These are phyloP conservation scores for Flagelloscypha sp. DNA, from an alignment of 768 basidiomycete species.

Conservation along the genomic window DNA sequence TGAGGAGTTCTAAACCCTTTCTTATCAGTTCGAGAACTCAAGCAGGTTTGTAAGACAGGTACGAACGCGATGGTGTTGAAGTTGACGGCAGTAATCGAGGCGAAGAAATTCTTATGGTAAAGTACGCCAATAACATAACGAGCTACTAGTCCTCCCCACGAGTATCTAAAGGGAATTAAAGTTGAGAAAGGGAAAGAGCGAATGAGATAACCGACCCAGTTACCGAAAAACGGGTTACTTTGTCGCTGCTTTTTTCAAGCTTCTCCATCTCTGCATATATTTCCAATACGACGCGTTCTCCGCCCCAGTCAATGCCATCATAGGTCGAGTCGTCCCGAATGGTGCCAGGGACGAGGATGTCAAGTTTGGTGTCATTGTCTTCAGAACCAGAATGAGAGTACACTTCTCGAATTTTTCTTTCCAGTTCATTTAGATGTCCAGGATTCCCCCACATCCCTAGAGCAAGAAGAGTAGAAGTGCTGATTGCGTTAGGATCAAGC, in stretches of 20 bases:
- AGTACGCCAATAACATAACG: conserved; percentile 78
- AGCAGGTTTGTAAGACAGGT: no score
- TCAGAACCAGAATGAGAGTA: no score
- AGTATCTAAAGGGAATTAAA: no score
- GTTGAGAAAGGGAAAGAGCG: no score
- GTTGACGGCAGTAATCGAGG: conserved; percentile 60
- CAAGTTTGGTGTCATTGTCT: conserved; percentile 46
- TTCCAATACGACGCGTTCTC: no score
- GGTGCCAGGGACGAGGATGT: conserved; percentile 56
- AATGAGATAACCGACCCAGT: no score
- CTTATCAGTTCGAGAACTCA: no score
- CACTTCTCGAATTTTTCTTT: conserved; percentile 44
- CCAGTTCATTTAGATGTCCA: conserved; percentile 50
- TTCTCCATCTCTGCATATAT: conserved; percentile 46
- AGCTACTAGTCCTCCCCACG: conserved; percentile 72
- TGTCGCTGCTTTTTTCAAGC: conserved; percentile 43
- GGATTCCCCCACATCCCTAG: conserved; percentile 88
- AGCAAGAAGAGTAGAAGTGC: no score
- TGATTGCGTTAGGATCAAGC: no score
- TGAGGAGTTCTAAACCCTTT: no score
- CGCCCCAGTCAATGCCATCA: conserved; percentile 81
- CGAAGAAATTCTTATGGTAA: conserved; percentile 63
- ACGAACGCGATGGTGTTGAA: conserved; percentile 82
- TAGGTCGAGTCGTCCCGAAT: conserved; percentile 64
- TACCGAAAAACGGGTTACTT: conserved; percentile 62